Conservation (phyloP, 768 basidiomycete species). For the Hygrocybe coccinea region DNA sequence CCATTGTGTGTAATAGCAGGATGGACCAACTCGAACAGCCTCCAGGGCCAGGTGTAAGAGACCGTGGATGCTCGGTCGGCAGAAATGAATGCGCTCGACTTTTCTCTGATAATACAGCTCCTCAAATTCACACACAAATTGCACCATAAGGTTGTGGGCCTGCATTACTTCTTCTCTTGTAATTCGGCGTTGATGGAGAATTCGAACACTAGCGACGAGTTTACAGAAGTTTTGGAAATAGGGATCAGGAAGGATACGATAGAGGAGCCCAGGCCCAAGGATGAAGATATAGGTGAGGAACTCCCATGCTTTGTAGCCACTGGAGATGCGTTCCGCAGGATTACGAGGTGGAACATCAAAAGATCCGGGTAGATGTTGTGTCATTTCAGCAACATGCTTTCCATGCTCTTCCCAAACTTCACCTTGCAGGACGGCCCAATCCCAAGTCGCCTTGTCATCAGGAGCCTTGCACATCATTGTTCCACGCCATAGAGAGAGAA, state of each 20-base stretch:
- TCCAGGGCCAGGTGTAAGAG: slow-evolving; percentile 6
- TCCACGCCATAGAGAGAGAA: no score
- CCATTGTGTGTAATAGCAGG: slow-evolving; percentile 7
- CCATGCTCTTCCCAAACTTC: slow-evolving; percentile 20
- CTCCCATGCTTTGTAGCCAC: slow-evolving; percentile 35
- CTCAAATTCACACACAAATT: slow-evolving; percentile 3
- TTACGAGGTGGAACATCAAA: slow-evolving; percentile 27
- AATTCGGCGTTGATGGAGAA: slow-evolving; percentile 2
- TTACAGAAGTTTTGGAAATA: slow-evolving; percentile 9
- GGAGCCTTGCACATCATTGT: no score
- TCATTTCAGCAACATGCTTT: slow-evolving; percentile 2
- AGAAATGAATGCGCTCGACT: slow-evolving; percentile 6
- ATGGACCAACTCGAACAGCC: no score
- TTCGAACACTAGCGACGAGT: slow-evolving; percentile 2
- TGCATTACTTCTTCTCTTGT: background rate
- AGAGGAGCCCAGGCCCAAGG: slow-evolving; percentile 6
- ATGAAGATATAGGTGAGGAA: slow-evolving; percentile 31
- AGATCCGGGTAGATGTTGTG: slow-evolving; percentile 3
- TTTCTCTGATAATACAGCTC: slow-evolving; percentile 5
- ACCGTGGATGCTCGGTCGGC: slow-evolving; percentile 5
- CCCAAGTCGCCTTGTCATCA: slow-evolving; percentile 27
- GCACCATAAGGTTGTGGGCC: background rate
- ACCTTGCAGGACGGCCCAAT: slow-evolving; percentile 24
- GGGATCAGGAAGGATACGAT: background rate
- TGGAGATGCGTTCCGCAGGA: slow-evolving; percentile 9